These are phyloP conservation scores for Cylindrotheca fusiformis DNA, from an alignment of 108 stramenopile species.

Conservation along the genomic window DNA sequence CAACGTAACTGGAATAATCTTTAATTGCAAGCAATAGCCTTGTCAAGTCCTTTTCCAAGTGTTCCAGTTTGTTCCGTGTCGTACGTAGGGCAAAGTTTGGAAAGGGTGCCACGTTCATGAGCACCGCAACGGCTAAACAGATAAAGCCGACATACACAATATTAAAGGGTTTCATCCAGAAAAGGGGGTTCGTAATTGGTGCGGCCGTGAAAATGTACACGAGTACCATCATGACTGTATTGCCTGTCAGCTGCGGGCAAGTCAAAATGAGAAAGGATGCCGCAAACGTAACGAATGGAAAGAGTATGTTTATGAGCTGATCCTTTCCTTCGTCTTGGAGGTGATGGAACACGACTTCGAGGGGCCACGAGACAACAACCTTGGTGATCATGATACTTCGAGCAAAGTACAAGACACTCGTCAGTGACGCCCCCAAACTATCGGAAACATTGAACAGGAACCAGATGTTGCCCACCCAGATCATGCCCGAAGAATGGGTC, in stretches of 20 bases:
- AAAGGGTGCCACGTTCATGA: conserved; percentile 14
- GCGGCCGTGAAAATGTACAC: conserved; percentile 12
- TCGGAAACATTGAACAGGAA: conserved; percentile 8
- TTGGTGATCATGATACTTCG: background rate
- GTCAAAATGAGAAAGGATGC: conserved; percentile 11
- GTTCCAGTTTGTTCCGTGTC: conserved; percentile 1
- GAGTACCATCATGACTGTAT: conserved; percentile 9
- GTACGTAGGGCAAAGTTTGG: conserved; percentile 16
- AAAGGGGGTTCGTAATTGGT: background rate
- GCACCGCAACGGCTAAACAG: conserved; percentile 22
- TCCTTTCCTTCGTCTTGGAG: no score
- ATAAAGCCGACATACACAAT: conserved; percentile 16
- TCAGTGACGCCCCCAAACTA: conserved; percentile 21
- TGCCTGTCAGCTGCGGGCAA: background rate
- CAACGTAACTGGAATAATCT: conserved; percentile 5
- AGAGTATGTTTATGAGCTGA: background rate
- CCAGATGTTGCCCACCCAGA: conserved; percentile 39
- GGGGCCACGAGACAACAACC: background rate
- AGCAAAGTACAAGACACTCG: conserved; percentile 1
- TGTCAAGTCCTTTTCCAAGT: conserved; percentile 16
- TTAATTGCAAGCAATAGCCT: conserved; percentile 14
- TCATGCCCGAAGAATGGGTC: background rate
- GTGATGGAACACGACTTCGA: background rate
- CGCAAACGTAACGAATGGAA: background rate
- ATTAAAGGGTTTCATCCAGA: conserved; percentile 10